These are phyloP conservation scores for Lyophyllum decastes DNA, from an alignment of 768 basidiomycete genomes.

Conservation along the genomic window DNA sequence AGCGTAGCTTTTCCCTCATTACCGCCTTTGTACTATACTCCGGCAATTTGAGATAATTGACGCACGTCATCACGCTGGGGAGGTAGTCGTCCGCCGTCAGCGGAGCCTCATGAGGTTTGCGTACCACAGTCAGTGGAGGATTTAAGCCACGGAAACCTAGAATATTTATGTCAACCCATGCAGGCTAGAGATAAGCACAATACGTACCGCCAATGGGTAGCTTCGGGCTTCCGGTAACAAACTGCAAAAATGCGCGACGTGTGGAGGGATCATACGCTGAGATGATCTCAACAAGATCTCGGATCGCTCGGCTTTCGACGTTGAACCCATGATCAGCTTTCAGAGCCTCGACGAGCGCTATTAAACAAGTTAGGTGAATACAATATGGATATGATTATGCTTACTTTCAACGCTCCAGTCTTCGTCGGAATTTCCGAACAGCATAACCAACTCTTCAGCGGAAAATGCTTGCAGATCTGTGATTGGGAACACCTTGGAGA, in stretches of 20 bases:
- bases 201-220: slow-evolving; percentile 87
- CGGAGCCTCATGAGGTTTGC: slow-evolving; percentile 93
- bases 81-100: slow-evolving; percentile 92
- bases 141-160: slow-evolving; percentile 93
- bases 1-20: slow-evolving; percentile 79
- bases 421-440: slow-evolving; percentile 97
- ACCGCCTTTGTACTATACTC: slow-evolving; percentile 89
- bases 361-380: slow-evolving; percentile 12
- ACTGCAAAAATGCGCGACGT: slow-evolving; percentile 90
- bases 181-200: not conserved
- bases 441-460: slow-evolving; percentile 90
- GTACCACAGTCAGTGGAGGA: slow-evolving; percentile 92
- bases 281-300: slow-evolving; percentile 86
- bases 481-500: slow-evolving; percentile 95
- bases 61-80: slow-evolving; percentile 98
- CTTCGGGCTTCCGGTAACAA: slow-evolving; percentile 97
- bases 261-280: slow-evolving; percentile 70
- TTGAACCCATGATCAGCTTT: slow-evolving; percentile 99
- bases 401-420: slow-evolving; percentile 93
- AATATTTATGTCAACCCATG: not conserved
- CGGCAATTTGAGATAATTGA: slow-evolving; percentile 93
- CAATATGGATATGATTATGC: slow-evolving; percentile 24
- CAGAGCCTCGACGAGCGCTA: slow-evolving; percentile 85
- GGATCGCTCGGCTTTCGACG: slow-evolving; percentile 89
- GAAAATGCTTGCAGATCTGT: slow-evolving; percentile 90